phyloP scores from a whole-genome alignment of 202 grass and related monocot genomes.

The Musa balbisiana region DNA sequence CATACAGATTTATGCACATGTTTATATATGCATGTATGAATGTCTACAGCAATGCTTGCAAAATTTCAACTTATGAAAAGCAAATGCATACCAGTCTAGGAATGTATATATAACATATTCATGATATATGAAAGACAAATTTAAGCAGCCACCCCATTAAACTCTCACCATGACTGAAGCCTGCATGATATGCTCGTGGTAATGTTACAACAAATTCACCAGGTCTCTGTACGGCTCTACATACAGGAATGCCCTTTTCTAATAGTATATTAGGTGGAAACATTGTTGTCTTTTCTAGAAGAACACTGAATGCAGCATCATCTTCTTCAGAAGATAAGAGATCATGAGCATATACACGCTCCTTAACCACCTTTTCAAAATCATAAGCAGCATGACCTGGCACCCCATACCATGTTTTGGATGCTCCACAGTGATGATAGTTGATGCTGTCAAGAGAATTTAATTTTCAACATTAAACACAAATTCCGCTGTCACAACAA shows the following conservation, averaged over 20 bases:
- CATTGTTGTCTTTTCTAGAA: conserved; percentile 18
- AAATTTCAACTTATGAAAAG: not conserved
- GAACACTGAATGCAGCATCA: conserved; percentile 36
- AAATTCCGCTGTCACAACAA: not conserved
- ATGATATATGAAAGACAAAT: not conserved
- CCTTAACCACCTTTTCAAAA: conserved; percentile 11
- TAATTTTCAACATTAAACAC: conserved; percentile 12
- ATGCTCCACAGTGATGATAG: conserved; percentile 52
- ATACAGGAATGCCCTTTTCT: conserved; percentile 2
- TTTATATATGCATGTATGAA: not conserved
- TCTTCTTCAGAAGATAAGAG: conserved; percentile 5
- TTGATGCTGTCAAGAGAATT: conserved; percentile 19
- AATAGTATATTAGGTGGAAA: conserved; percentile 17
- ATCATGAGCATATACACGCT: conserved; percentile 7
- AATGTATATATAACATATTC: no score
- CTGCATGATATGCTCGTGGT: conserved; percentile 12
- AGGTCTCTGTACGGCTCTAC: conserved; percentile 12
- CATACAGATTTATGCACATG: not conserved
- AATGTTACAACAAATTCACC: conserved; percentile 16
- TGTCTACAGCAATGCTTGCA: not conserved
- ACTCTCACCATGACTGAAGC: conserved; percentile 17
- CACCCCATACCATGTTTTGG: conserved; percentile 29
- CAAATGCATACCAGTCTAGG: no score
- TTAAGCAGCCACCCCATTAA: not conserved
- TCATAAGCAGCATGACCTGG: conserved; percentile 23